Evolutionary conservation across 345 rosid genomes (phyloP).

Genomic region (Noccaea caerulescens): DNA sequence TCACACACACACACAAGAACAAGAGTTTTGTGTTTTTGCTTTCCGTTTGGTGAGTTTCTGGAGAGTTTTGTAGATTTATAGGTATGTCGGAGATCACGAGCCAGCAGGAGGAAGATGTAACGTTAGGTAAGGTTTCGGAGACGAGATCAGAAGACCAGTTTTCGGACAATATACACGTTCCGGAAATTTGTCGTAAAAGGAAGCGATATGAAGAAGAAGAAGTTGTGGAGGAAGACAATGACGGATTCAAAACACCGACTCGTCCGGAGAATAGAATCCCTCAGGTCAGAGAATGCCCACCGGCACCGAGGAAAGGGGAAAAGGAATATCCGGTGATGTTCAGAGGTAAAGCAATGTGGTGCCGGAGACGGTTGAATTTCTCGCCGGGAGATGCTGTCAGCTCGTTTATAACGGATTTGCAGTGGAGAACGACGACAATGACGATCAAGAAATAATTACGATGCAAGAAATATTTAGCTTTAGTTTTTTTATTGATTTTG

Average conservation of each 20-base stretch:
- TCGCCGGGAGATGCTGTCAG: constrained; percentile 14
- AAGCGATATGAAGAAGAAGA: constrained; percentile 34
- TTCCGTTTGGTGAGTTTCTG: not conserved
- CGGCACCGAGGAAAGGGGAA: constrained; percentile 29
- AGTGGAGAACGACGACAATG: constrained; percentile 39
- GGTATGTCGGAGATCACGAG: constrained; percentile 24
- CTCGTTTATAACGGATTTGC: constrained; percentile 36
- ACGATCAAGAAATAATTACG: constrained; percentile 31
- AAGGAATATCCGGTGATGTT: constrained; percentile 4
- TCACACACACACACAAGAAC: constrained; percentile 5
- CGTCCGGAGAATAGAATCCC: constrained; percentile 42
- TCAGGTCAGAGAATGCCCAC: constrained; percentile 38
- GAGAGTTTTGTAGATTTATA: constrained; percentile 7
- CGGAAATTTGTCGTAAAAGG: constrained; percentile 30
- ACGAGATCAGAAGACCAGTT: constrained; percentile 2
- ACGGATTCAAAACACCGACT: constrained; percentile 44
- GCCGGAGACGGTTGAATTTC: constrained; percentile 40
- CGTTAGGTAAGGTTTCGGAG: constrained; percentile 11
- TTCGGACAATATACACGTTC: constrained; percentile 20
- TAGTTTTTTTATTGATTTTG: constrained; percentile 10
- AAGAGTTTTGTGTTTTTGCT: constrained; percentile 3
- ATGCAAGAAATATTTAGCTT: not conserved
- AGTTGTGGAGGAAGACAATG: constrained; percentile 23
- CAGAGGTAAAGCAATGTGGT: constrained; percentile 7
- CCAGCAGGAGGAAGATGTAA: constrained; percentile 22